Conservation (phyloP, 495 filamentous ascomycete genomes). For the Penicillium pulvis region DNA sequence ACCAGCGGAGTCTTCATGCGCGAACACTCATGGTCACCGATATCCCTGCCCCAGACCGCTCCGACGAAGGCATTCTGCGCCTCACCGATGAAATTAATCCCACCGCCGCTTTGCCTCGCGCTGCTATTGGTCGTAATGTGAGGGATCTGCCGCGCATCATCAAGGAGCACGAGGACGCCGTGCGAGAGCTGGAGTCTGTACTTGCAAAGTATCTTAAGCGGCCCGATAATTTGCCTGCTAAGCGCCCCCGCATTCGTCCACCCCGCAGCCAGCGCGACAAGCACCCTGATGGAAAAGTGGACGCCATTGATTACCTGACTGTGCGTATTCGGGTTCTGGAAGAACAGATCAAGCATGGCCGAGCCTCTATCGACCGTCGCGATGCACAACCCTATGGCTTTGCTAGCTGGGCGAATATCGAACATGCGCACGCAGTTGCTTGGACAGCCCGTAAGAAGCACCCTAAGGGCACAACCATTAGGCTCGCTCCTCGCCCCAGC, state of each 20-base stretch:
- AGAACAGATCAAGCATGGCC: conserved; percentile 77
- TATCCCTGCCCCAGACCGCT: conserved; percentile 69
- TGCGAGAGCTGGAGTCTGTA: conserved; percentile 77
- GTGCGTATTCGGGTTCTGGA: conserved; percentile 82
- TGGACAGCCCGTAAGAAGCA: conserved; percentile 78
- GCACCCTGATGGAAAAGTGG: conserved; percentile 59
- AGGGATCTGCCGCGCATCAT: conserved; percentile 84
- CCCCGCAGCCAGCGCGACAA: conserved; percentile 65
- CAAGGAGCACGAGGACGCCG: conserved; percentile 77
- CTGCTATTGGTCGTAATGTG: conserved; percentile 86
- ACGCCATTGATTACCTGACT: conserved; percentile 92
- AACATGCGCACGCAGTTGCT: conserved; percentile 85
- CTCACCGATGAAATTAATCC: conserved; percentile 76
- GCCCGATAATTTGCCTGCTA: conserved; percentile 75
- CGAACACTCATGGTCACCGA: conserved; percentile 92
- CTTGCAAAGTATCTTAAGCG: conserved; percentile 89
- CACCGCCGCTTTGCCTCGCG: conserved; percentile 72
- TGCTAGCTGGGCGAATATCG: conserved; percentile 86
- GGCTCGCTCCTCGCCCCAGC: conserved; percentile 80
- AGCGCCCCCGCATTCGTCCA: conserved; percentile 77
- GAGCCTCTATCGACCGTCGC: conserved; percentile 79
- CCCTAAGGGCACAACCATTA: conserved; percentile 75
- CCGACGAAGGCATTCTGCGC: conserved; percentile 83
- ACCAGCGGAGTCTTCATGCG: conserved; percentile 84
- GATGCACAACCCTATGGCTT: conserved; percentile 91